Conservation (phyloP, 192 early-diverging fungal species). For the Linnemannia elongata region DNA sequence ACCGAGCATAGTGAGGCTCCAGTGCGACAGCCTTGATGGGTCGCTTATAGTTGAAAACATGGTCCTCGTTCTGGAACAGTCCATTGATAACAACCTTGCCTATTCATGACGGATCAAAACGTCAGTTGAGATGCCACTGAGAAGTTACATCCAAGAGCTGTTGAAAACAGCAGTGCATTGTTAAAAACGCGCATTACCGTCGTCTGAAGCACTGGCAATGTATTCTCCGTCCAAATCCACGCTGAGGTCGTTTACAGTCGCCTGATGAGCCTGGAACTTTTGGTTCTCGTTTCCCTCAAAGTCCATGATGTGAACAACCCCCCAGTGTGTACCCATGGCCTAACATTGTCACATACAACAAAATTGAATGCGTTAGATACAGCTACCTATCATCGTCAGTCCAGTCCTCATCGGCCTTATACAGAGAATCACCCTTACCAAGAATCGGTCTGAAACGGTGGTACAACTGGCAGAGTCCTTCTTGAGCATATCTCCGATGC, state of each 20-base stretch:
- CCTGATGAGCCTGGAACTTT: slow-evolving; percentile 85
- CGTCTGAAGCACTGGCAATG: slow-evolving; percentile 93
- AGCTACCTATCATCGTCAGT: background rate
- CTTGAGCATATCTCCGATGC: slow-evolving; percentile 81
- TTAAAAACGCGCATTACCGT: slow-evolving; percentile 68
- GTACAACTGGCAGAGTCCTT: slow-evolving; percentile 90
- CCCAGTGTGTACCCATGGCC: slow-evolving; percentile 93
- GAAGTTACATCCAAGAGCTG: background rate
- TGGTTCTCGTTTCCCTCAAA: slow-evolving; percentile 93
- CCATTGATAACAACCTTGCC: slow-evolving; percentile 89
- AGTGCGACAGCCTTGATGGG: slow-evolving; percentile 92
- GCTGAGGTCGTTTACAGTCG: slow-evolving; percentile 89
- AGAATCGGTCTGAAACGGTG: slow-evolving; percentile 85
- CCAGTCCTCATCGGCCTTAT: background rate
- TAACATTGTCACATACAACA: slow-evolving; percentile 18
- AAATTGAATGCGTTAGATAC: background rate
- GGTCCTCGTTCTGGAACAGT: slow-evolving; percentile 81
- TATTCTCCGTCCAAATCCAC: slow-evolving; percentile 91
- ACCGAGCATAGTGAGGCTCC: slow-evolving; percentile 88
- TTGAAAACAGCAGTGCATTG: background rate
- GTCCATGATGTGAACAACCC: slow-evolving; percentile 90
- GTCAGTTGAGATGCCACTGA: background rate
- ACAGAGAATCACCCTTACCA: slow-evolving; percentile 66
- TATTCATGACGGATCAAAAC: slow-evolving; percentile 17
- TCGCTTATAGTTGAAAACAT: slow-evolving; percentile 83